phyloP scores from a whole-genome alignment of 306 rosid species.

The Cucumis hystrix region DNA sequence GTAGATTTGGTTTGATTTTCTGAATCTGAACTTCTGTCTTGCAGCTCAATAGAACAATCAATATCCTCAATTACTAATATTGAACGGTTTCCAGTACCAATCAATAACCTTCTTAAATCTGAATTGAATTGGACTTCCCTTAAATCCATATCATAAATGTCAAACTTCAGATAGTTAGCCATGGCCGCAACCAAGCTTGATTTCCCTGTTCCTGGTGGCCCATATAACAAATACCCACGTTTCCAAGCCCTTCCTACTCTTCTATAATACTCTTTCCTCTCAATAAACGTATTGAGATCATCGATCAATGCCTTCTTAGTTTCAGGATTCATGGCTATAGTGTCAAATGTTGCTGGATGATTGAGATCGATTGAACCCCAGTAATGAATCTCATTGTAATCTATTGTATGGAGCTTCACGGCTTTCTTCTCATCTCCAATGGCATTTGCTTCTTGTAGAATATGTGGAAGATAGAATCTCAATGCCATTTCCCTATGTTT shows the following conservation, averaged over 20 bases:
- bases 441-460: conserved; percentile 16
- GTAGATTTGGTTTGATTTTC: background rate
- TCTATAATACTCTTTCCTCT: conserved; percentile 36
- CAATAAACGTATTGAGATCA: conserved; percentile 25
- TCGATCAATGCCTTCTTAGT: conserved; percentile 20
- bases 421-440: conserved; percentile 23
- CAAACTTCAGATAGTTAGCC: conserved; percentile 29
- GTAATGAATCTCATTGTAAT: conserved; percentile 31
- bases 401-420: conserved; percentile 41
- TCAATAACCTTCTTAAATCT: conserved; percentile 37
- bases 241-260: conserved; percentile 56
- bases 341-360: conserved; percentile 36
- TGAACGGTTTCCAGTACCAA: conserved; percentile 37
- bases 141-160: conserved; percentile 42
- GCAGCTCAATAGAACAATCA: conserved; percentile 43
- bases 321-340: conserved; percentile 37
- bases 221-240: conserved; percentile 43
- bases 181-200: conserved; percentile 45
- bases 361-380: conserved; percentile 38
- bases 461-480: conserved; percentile 25
- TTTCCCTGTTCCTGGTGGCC: conserved; percentile 50
- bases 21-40: conserved; percentile 15
- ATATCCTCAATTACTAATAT: conserved; percentile 44
- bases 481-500: conserved; percentile 30
- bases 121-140: conserved; percentile 48